Percentiles rank a stretch among this genome's conserved stretches.
These are phyloP conservation scores for Suhomyces chickasaworum DNA, from an alignment of 1,139 yeast species.

Conservation along the genomic window DNA sequence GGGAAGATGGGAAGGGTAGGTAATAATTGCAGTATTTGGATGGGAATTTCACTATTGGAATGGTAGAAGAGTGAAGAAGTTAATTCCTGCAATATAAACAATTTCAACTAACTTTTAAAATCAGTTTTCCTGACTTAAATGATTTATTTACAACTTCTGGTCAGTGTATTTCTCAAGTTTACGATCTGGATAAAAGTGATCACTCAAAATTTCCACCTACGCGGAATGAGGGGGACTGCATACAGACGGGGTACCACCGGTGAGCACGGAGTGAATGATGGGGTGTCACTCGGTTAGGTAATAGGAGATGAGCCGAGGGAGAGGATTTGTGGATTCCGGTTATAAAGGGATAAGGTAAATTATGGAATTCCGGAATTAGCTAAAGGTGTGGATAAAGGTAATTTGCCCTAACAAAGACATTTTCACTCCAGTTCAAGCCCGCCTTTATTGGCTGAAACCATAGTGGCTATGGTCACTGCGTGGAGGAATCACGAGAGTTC, in stretches of 20 bases:
- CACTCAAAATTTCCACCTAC: conserved; percentile 14
- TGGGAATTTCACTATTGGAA: not conserved
- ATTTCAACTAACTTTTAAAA: not conserved
- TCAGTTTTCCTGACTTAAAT: not conserved
- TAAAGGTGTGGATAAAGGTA: too few relatives aligned
- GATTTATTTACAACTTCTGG: not conserved
- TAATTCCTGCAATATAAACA: not conserved
- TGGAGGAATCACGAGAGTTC: not conserved
- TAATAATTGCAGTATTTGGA: not conserved
- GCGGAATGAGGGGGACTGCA: conserved; percentile 8
- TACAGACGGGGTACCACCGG: conserved; percentile 2
- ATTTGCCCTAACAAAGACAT: too few relatives aligned
- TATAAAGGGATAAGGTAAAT: too few relatives aligned
- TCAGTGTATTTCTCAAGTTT: conserved; percentile 4
- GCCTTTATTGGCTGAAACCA: not conserved
- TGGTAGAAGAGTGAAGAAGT: not conserved
- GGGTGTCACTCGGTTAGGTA: not conserved
- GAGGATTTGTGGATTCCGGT: not conserved
- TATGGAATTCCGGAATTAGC: too few relatives aligned
- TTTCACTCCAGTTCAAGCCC: too few relatives aligned
- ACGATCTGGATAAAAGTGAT: conserved; percentile 12
- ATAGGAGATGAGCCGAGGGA: not conserved
- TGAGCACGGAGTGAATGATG: not conserved
- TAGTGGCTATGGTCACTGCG: not conserved
- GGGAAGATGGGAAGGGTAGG: not conserved